Percentiles rank a stretch among this genome's conserved stretches.
These are phyloP conservation scores for Acorus gramineus DNA, from an alignment of 106 monocot genomes.

Conservation along the genomic window DNA sequence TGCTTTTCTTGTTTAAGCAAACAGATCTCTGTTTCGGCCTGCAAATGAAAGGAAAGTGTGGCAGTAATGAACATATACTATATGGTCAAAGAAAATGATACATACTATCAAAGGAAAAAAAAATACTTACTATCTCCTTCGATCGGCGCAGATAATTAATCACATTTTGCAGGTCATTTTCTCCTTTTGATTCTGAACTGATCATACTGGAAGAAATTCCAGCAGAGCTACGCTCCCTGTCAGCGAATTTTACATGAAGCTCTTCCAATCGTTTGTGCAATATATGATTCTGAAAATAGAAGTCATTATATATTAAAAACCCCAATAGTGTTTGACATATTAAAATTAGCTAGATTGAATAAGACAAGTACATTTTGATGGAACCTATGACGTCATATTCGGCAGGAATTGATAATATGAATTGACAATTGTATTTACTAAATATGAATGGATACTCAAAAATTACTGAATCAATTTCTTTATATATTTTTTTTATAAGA, in stretches of 20 bases:
- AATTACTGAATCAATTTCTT: no score
- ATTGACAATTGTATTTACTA: no score
- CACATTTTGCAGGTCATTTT: slow-evolving; percentile 67
- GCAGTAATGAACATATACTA: background rate
- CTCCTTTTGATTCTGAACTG: slow-evolving; percentile 26
- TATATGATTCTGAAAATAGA: slow-evolving; percentile 54
- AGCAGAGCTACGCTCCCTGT: slow-evolving; percentile 44
- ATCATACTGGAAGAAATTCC: slow-evolving; percentile 19
- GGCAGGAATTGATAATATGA: no score
- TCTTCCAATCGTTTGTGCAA: slow-evolving; percentile 65
- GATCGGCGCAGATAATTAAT: slow-evolving; percentile 74
- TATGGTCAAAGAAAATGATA: background rate
- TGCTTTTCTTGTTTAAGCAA: slow-evolving; percentile 82
- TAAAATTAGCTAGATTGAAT: no score
- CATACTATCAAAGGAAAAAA: background rate
- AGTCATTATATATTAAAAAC: background rate
- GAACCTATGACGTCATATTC: no score
- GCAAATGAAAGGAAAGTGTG: slow-evolving; percentile 5
- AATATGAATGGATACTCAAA: no score
- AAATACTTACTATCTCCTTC: slow-evolving; percentile 81
- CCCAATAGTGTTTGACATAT: no score
- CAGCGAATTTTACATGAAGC: slow-evolving; percentile 65
- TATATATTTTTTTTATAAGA: no score
- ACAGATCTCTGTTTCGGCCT: slow-evolving; percentile 76
- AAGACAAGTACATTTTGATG: no score